Percentiles rank a stretch among this genome's conserved stretches.
Conservation (phyloP, 345 rosid species). For the Aethionema arabicum region DNA sequence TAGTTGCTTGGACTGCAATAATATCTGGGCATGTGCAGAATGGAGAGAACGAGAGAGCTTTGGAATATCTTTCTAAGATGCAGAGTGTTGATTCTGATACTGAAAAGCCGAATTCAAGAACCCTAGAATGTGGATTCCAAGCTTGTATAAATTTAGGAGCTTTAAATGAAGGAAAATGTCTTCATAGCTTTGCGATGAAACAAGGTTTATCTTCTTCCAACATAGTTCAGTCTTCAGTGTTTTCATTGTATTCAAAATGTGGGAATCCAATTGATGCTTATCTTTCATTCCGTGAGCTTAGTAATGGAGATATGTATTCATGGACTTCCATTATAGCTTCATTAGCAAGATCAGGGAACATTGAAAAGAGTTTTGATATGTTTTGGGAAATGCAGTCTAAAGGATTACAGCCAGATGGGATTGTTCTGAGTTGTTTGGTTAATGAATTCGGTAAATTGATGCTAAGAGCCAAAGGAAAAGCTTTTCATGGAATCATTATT, state of each 20-base stretch:
- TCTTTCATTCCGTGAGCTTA: slow-evolving; percentile 51
- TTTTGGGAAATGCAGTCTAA: slow-evolving; percentile 59
- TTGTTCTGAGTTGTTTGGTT: slow-evolving; percentile 57
- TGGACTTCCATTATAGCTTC: slow-evolving; percentile 69
- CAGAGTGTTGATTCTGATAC: slow-evolving; percentile 37
- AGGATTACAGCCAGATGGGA: slow-evolving; percentile 48
- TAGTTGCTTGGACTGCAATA: slow-evolving; percentile 67
- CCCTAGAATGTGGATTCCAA: slow-evolving; percentile 59
- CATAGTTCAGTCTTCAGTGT: slow-evolving; percentile 44
- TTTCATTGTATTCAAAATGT: slow-evolving; percentile 56
- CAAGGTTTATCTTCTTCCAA: slow-evolving; percentile 46
- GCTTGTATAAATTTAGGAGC: slow-evolving; percentile 59
- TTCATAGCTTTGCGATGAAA: slow-evolving; percentile 58
- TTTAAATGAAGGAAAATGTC: slow-evolving; percentile 48
- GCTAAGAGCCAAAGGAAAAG: slow-evolving; percentile 47
- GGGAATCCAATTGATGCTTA: slow-evolving; percentile 46
- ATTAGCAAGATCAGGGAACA: slow-evolving; percentile 47
- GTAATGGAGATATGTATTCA: slow-evolving; percentile 52
- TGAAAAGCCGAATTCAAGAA: slow-evolving; percentile 57
- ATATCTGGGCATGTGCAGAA: slow-evolving; percentile 64
- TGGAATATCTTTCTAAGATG: slow-evolving; percentile 55
- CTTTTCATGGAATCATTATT: slow-evolving; percentile 55
- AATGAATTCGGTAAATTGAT: slow-evolving; percentile 49
- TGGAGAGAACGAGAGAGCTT: slow-evolving; percentile 52
- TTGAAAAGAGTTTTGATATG: slow-evolving; percentile 46